These are phyloP conservation scores for Brassica balearica DNA, from an alignment of 441 rosid genomes.

Conservation along the genomic window DNA sequence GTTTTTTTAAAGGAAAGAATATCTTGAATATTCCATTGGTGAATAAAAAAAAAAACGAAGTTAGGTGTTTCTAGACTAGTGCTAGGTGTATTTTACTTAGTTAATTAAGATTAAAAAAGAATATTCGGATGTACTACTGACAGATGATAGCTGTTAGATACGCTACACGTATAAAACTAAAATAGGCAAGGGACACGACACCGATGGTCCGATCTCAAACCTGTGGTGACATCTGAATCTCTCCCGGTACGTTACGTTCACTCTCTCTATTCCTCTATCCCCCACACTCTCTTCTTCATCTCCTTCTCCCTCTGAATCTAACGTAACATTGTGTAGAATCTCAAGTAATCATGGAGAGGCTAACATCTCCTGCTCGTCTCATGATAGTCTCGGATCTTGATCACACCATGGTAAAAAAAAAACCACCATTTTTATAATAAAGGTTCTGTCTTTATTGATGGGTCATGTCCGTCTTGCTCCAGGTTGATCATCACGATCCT, in stretches of 20 bases:
- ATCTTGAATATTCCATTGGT: neutral
- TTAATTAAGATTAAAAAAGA: neutral
- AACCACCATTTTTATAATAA: neutral
- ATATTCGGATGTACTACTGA: neutral
- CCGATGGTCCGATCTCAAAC: neutral
- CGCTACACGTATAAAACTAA: neutral
- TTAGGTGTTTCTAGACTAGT: neutral
- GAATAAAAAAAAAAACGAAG: neutral
- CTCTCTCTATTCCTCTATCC: neutral
- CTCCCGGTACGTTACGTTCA: neutral
- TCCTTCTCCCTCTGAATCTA: neutral
- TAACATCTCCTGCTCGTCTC: slow-evolving; percentile 66
- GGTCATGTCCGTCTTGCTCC: slow-evolving; percentile 19
- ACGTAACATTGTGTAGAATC: neutral
- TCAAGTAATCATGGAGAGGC: slow-evolving; percentile 61
- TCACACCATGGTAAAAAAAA: slow-evolving; percentile 74
- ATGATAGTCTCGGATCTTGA: slow-evolving; percentile 98
- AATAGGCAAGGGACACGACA: neutral
- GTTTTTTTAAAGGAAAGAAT: neutral
- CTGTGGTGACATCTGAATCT: neutral
- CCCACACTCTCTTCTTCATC: neutral
- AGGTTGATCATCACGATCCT: slow-evolving; percentile 96
- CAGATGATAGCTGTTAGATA: neutral
- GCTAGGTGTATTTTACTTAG: neutral
- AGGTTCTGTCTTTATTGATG: slow-evolving; percentile 29